These are phyloP conservation scores for Dillenia suffruticosa DNA, from an alignment of 164 flowering plant genomes.

Conservation along the genomic window DNA sequence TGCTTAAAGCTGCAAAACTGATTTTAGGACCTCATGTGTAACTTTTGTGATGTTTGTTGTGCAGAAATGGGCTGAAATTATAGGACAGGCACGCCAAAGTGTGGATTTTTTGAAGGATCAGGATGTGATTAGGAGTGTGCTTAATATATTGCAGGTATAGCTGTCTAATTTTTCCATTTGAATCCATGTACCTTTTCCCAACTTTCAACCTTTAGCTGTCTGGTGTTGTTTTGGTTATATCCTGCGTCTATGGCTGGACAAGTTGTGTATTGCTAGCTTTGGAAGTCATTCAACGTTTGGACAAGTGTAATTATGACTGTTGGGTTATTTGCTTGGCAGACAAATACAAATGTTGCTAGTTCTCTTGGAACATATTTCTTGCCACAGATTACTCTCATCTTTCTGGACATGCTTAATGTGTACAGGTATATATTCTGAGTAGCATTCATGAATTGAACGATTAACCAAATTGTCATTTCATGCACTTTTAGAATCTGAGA, in stretches of 20 bases:
- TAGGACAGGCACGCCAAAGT: constrained; percentile 91
- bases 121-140: constrained; percentile 81
- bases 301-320: constrained; percentile 1
- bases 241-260: too few relatives aligned
- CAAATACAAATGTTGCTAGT: constrained; percentile 91
- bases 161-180: not conserved
- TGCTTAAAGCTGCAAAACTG: too few relatives aligned
- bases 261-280: too few relatives aligned
- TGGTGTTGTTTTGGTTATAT: too few relatives aligned
- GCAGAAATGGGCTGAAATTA: constrained; percentile 97
- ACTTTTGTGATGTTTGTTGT: constrained; percentile 4
- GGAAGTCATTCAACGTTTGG: not conserved
- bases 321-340: constrained; percentile 42
- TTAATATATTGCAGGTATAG: constrained; percentile 91
- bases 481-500: not conserved
- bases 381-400: constrained; percentile 81
- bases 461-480: not conserved
- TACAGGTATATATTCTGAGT: constrained; percentile 56
- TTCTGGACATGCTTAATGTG: constrained; percentile 96
- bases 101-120: constrained; percentile 87
- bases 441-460: not conserved
- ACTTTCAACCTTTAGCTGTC: too few relatives aligned
- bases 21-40: too few relatives aligned
- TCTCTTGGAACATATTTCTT: constrained; percentile 88
- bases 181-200: too few relatives aligned